Base-by-base conservation (phyloP, 441 rosid species). In the Mallotus japonicus region DNA sequence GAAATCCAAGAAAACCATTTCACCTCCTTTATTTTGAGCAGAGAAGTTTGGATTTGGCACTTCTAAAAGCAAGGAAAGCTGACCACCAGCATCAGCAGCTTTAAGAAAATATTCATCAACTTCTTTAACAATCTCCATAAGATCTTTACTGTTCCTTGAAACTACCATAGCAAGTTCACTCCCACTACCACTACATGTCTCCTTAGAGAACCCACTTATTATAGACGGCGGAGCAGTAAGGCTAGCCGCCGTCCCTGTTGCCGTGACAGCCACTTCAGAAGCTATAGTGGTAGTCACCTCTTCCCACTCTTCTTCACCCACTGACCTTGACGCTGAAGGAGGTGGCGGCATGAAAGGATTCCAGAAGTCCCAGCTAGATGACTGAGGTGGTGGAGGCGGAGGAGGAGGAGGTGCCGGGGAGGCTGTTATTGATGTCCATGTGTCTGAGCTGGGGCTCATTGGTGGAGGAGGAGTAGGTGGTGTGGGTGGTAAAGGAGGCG, bases 351-450 rank as follows among this genome's bases (percentile, higher is more conserved):
- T 75, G 71, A 92, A 94, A 2, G 99, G 97, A 79, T 92, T 93
- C 99, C 95, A 94, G 74, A 94, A 94, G 75, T 94, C 99, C 99
- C 97, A 94, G 64, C 89, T 83, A 7, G 95, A 88, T 2, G 92
- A 83, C 44, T 79, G 76, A 5, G 84, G 77, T 7, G 89, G 89
- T 0, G 94, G 96, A 2, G 89, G 89, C 0, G 94, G 96, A 2
- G 94, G 97, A 0, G 95, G 92, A 0, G 88, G 94, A 8, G 3
- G 32, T 28, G 89, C 91, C 0, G 94, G 92, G 0, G 94, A 89
- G 82, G 96, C 6, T 15, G 84, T 77, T 13, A 84, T 76, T 53
- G 90, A 78, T 6, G 95, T 87, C 93, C 96, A 90, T 5, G 93
- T 87, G 65, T 87, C 90, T 0, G 92, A 84, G 72, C 88, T 72